Conservation (phyloP, 2,329 filamentous ascomycete species). For the Biscogniauxia sp. region DNA sequence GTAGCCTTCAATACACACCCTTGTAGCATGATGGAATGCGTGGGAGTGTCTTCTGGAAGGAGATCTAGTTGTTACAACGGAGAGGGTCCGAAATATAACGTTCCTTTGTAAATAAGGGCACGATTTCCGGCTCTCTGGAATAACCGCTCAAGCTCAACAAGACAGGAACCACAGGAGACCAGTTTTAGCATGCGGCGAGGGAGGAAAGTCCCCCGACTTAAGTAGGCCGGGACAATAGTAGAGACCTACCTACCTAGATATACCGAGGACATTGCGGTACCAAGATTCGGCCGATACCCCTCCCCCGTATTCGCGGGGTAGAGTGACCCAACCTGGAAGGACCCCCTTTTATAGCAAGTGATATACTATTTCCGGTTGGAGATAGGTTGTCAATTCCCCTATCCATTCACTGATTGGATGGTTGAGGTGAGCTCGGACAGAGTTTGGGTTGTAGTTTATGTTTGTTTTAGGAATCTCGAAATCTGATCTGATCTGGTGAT, state of each 20-base stretch:
- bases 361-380: not conserved
- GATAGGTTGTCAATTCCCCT: not conserved
- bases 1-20: conserved; percentile 44
- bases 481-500: not conserved
- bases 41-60: not conserved
- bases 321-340: not conserved
- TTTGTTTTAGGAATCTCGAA: not conserved
- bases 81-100: not conserved
- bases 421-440: not conserved
- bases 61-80: not conserved
- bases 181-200: not conserved
- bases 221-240: not conserved
- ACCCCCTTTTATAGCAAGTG: not conserved
- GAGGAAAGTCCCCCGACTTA: not conserved
- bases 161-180: not conserved
- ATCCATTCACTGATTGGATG: not conserved
- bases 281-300: not conserved
- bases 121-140: not conserved
- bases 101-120: not conserved
- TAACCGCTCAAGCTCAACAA: not conserved
- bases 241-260: too few relatives aligned
- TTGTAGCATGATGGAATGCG: conserved; percentile 18
- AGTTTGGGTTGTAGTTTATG: not conserved
- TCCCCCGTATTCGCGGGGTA: not conserved
- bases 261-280: not conserved